Percentiles rank a stretch among this genome's conserved stretches.
phyloP scores from a whole-genome alignment of 352 stramenopile species.

The Phytophthora idaei region DNA sequence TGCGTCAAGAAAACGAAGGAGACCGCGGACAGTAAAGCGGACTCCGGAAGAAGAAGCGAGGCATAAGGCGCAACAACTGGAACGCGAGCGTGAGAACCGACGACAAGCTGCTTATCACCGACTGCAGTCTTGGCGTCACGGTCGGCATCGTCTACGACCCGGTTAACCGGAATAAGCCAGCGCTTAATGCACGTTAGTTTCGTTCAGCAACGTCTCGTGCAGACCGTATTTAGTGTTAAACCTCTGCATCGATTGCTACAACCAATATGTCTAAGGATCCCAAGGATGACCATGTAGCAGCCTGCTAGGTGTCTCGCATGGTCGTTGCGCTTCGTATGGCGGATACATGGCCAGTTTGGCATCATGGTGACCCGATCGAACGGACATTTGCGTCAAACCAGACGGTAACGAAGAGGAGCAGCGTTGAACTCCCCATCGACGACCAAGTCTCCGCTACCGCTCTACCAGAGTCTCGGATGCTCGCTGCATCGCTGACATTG shows the following conservation, averaged over 20 bases:
- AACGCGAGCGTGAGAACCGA: conserved; percentile 55
- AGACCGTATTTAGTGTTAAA: neutral
- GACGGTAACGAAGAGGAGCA: conserved; percentile 25
- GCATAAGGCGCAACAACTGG: conserved; percentile 25
- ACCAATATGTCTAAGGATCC: neutral
- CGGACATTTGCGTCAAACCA: conserved; percentile 20
- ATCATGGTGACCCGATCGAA: neutral
- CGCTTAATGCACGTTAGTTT: conserved; percentile 5
- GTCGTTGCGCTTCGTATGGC: conserved; percentile 4
- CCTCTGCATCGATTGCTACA: neutral
- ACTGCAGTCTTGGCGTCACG: conserved; percentile 19
- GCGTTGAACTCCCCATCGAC: conserved; percentile 18
- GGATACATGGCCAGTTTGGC: conserved; percentile 3
- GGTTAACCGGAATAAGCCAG: conserved; percentile 10
- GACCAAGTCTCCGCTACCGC: conserved; percentile 18
- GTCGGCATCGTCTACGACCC: neutral
- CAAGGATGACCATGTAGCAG: conserved; percentile 6
- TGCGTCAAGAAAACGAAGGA: conserved; percentile 34
- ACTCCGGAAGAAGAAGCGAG: conserved; percentile 38
- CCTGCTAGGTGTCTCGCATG: conserved; percentile 14
- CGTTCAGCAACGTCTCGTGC: conserved; percentile 1
- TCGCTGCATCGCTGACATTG: conserved; percentile 11
- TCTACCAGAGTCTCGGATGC: conserved; percentile 1
- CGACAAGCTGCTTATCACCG: conserved; percentile 65
- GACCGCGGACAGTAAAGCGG: conserved; percentile 29